Evolutionary conservation across 805 yeast genomes (phyloP).

Genomic region (Cyberlindnera petersonii): DNA sequence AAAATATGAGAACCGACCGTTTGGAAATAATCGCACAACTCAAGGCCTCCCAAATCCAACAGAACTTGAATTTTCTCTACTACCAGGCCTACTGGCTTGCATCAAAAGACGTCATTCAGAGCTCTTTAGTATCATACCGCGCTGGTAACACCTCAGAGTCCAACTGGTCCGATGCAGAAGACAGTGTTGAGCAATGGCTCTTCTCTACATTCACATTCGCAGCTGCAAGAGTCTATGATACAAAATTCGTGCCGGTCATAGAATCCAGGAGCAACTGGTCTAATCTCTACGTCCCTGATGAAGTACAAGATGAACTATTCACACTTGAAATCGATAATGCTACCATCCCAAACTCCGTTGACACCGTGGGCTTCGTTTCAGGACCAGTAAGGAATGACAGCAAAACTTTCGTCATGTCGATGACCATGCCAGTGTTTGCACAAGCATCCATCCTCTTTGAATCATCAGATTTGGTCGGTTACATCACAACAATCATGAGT

Average conservation of each 20-base stretch:
- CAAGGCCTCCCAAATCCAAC: conserved; percentile 75
- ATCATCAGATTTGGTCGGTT: conserved; percentile 56
- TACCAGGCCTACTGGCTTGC: conserved; percentile 69
- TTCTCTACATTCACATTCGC: conserved; percentile 60
- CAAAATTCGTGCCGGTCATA: conserved; percentile 46
- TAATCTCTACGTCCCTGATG: conserved; percentile 30
- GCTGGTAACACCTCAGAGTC: conserved; percentile 66
- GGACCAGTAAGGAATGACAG: conserved; percentile 58
- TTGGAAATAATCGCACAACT: conserved; percentile 75
- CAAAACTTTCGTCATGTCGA: conserved; percentile 53
- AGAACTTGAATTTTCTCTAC: conserved; percentile 56
- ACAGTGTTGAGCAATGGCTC: conserved; percentile 56
- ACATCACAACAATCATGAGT: conserved; percentile 53
- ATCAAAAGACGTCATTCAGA: conserved; percentile 54
- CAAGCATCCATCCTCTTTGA: conserved; percentile 64
- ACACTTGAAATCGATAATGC: conserved; percentile 45
- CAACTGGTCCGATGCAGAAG: conserved; percentile 43
- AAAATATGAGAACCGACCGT: conserved; percentile 62
- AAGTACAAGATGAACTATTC: conserved; percentile 36
- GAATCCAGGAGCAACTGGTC: conserved; percentile 40
- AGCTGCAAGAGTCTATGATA: conserved; percentile 64
- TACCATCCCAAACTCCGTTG: conserved; percentile 42
- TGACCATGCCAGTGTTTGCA: conserved; percentile 73
- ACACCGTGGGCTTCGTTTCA: conserved; percentile 46
- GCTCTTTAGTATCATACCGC: conserved; percentile 55